Evolutionary conservation across 176 grass and related monocot species (phyloP).

Genomic region (Lolium multiflorum): DNA sequence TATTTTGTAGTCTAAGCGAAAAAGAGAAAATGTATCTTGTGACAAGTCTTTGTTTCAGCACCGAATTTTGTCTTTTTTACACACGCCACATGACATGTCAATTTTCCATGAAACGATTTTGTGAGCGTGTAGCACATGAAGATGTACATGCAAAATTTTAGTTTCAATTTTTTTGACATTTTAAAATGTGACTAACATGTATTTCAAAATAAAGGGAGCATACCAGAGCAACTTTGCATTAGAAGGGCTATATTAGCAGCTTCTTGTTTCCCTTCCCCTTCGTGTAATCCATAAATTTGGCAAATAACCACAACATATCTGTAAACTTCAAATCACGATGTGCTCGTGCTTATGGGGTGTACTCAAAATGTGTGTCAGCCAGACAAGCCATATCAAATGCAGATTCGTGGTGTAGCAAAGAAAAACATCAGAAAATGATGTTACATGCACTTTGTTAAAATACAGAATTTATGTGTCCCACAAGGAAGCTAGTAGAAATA

Average conservation of each 20-base stretch:
- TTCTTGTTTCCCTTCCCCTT: constrained; percentile 39
- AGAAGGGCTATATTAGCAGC: constrained; percentile 87
- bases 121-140: too few relatives aligned
- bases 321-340: constrained; percentile 92
- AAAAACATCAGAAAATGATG: constrained; percentile 16
- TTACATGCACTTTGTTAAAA: constrained; percentile 33
- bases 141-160: too few relatives aligned
- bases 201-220: too few relatives aligned
- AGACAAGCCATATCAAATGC: constrained; percentile 49
- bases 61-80: too few relatives aligned
- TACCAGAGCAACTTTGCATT: constrained; percentile 91
- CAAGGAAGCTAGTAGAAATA: constrained; percentile 44
- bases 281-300: constrained; percentile 92
- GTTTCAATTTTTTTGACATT: too few relatives aligned
- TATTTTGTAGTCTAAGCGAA: too few relatives aligned
- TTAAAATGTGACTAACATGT: too few relatives aligned
- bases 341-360: constrained; percentile 78
- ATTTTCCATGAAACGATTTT: too few relatives aligned
- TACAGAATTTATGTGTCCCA: constrained; percentile 25
- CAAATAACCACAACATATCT: constrained; percentile 92
- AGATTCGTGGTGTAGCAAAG: constrained; percentile 57
- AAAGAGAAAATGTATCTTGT: too few relatives aligned
- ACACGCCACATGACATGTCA: too few relatives aligned
- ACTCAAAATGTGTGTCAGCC: constrained; percentile 78
- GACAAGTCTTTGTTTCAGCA: too few relatives aligned